Conservation (phyloP, 2,329 filamentous ascomycete genomes). For the Aspergillus sp. region DNA sequence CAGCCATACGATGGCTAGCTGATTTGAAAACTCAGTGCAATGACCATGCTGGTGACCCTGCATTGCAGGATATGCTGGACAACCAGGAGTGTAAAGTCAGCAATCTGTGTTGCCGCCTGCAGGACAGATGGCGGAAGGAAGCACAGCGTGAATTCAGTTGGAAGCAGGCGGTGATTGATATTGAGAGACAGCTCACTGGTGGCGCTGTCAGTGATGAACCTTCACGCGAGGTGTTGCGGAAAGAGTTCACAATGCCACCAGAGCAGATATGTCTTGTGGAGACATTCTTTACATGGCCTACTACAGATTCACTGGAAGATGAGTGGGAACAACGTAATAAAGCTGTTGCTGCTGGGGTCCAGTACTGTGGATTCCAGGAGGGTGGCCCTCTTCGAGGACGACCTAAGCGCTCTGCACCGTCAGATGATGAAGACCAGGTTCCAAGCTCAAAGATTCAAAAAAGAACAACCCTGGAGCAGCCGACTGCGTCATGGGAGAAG, state of each 20-base stretch:
- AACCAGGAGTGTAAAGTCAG: conserved; percentile 7
- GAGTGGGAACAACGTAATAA: conserved; percentile 13
- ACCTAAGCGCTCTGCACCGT: conserved; percentile 10
- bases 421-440: conserved; percentile 6
- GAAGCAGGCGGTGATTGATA: conserved; percentile 13
- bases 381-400: conserved; percentile 12
- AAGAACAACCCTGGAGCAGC: neutral
- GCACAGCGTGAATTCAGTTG: conserved; percentile 7
- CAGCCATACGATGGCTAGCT: conserved; percentile 4
- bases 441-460: conserved; percentile 7
- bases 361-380: conserved; percentile 15
- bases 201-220: conserved; percentile 4
- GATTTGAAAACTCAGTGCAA: conserved; percentile 5
- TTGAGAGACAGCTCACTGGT: conserved; percentile 9
- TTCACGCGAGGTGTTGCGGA: conserved; percentile 3
- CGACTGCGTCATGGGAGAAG: conserved; percentile 5
- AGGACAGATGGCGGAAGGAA: conserved; percentile 5
- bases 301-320: conserved; percentile 14
- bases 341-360: conserved; percentile 9
- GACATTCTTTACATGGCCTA: conserved; percentile 15
- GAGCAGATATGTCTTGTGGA: conserved; percentile 16
- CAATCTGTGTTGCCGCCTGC: conserved; percentile 8
- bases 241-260: conserved; percentile 11
- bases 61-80: conserved; percentile 4
- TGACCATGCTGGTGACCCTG: conserved; percentile 2